These are phyloP conservation scores for Zopfia rhizophila DNA, from an alignment of 2,329 filamentous ascomycete genomes.

Conservation along the genomic window DNA sequence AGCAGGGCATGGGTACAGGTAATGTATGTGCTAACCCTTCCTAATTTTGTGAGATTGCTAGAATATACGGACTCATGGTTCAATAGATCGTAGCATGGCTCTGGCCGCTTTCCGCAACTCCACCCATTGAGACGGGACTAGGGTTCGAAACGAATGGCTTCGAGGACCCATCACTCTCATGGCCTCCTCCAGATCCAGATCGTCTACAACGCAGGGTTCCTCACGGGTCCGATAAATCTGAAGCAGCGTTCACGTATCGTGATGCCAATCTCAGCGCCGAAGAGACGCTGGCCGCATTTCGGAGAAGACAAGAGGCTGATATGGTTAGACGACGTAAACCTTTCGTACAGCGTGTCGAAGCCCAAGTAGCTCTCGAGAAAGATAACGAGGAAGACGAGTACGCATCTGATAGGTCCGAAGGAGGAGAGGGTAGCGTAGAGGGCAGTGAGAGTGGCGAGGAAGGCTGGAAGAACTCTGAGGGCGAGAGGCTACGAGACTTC, in stretches of 20 bases:
- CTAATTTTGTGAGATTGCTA: not conserved
- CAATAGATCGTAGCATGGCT: conserved; percentile 70
- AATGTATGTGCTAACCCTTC: conserved; percentile 55
- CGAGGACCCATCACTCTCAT: conserved; percentile 61
- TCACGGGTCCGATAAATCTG: conserved; percentile 2
- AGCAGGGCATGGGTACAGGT: conserved; percentile 76
- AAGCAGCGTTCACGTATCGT: conserved; percentile 52
- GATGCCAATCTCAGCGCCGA: conserved; percentile 48
- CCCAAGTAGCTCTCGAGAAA: conserved; percentile 16
- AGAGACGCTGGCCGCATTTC: conserved; percentile 64
- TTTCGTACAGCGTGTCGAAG: conserved; percentile 55
- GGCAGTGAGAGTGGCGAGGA: conserved; percentile 60
- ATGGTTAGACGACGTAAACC: conserved; percentile 53
- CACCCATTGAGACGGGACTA: conserved; percentile 62
- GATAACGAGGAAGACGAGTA: conserved; percentile 26
- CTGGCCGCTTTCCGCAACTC: conserved; percentile 70
- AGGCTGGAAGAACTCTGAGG: conserved; percentile 79
- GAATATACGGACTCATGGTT: not conserved
- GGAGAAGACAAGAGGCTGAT: conserved; percentile 64
- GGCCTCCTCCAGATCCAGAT: conserved; percentile 64
- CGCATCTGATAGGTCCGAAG: conserved; percentile 1
- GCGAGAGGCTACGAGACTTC: conserved; percentile 78
- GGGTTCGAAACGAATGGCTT: conserved; percentile 80
- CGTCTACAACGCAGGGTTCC: conserved; percentile 48
- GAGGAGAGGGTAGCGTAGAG: conserved; percentile 27